Evolutionary conservation across 345 rosid species (phyloP).

Genomic region (Rhodamnia argentea): DNA sequence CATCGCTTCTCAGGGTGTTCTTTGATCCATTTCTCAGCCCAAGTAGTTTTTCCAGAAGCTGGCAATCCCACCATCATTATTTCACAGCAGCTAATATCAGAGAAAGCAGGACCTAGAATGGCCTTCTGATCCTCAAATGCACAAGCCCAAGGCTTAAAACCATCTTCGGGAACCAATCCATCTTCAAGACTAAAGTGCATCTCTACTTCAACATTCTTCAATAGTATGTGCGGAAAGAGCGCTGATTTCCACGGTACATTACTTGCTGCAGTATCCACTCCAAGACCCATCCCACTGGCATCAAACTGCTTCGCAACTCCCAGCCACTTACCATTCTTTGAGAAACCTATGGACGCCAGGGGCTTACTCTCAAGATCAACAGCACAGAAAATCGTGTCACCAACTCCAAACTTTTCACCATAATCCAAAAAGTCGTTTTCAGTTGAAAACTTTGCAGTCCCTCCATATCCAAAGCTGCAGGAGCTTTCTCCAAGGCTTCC

Average conservation of each 20-base stretch:
- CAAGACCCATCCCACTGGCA: constrained; percentile 12
- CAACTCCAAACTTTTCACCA: constrained; percentile 21
- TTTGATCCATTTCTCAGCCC: constrained; percentile 27
- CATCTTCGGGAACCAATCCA: constrained; percentile 14
- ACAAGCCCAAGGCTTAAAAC: constrained; percentile 22
- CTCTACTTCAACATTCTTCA: constrained; percentile 24
- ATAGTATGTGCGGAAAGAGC: constrained; percentile 20
- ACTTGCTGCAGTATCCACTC: constrained; percentile 5
- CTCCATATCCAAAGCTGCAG: constrained; percentile 24
- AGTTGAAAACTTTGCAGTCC: constrained; percentile 20
- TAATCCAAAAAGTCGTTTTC: constrained; percentile 9
- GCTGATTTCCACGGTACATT: constrained; percentile 9
- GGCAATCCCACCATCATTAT: constrained; percentile 28
- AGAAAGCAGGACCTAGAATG: constrained; percentile 10
- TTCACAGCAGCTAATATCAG: constrained; percentile 7
- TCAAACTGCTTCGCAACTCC: constrained; percentile 22
- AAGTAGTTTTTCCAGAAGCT: constrained; percentile 28
- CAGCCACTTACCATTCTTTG: constrained; percentile 26
- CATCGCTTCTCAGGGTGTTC: constrained; percentile 21
- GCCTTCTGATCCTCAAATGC: constrained; percentile 17
- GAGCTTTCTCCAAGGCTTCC: constrained; percentile 23
- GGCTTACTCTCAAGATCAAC: constrained; percentile 25
- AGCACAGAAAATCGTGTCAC: constrained; percentile 18
- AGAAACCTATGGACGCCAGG: constrained; percentile 17
- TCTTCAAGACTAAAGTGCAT: constrained; percentile 19